Evolutionary conservation across 2,329 filamentous ascomycete genomes (phyloP).

Genomic region (Fusarium veterinarium): DNA sequence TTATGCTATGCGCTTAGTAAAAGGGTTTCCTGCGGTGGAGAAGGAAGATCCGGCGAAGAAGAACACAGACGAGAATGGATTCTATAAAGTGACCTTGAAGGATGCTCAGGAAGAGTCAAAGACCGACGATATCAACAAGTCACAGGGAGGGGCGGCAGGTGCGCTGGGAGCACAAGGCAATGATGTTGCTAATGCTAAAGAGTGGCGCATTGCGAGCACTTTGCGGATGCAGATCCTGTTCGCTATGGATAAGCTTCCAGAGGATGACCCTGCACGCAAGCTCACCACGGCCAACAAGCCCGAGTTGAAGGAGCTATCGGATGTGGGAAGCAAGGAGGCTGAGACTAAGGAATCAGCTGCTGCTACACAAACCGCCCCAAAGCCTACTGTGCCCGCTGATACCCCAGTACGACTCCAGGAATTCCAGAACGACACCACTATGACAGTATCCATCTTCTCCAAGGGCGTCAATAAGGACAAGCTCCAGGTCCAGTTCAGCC

Average conservation of each 20-base stretch:
- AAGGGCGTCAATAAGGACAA: slow-evolving; percentile 56
- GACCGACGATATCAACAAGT: slow-evolving; percentile 48
- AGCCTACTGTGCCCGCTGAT: slow-evolving; percentile 38
- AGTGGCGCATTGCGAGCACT: slow-evolving; percentile 56
- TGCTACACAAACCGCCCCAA: slow-evolving; percentile 9
- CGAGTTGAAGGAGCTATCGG: slow-evolving; percentile 46
- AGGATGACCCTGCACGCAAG: slow-evolving; percentile 59
- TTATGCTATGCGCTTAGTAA: slow-evolving; percentile 61
- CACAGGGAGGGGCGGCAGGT: not conserved
- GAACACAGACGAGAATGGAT: slow-evolving; percentile 58
- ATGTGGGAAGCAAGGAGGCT: slow-evolving; percentile 9
- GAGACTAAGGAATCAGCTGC: not conserved
- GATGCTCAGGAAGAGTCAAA: slow-evolving; percentile 46
- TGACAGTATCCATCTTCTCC: slow-evolving; percentile 56
- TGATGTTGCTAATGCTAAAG: slow-evolving; percentile 27
- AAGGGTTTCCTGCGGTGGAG: slow-evolving; percentile 48
- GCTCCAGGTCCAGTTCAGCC: slow-evolving; percentile 52
- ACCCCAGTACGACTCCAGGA: slow-evolving; percentile 48
- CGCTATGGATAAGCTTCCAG: slow-evolving; percentile 57
- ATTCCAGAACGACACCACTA: slow-evolving; percentile 50
- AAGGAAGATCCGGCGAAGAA: slow-evolving; percentile 47
- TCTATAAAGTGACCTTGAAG: slow-evolving; percentile 57
- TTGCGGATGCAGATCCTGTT: slow-evolving; percentile 62
- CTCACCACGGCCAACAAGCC: slow-evolving; percentile 52
- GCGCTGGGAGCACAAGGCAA: slow-evolving; percentile 3